Conservation (phyloP, 2,329 filamentous ascomycete species). For the Cladophialophora chaetospira region DNA sequence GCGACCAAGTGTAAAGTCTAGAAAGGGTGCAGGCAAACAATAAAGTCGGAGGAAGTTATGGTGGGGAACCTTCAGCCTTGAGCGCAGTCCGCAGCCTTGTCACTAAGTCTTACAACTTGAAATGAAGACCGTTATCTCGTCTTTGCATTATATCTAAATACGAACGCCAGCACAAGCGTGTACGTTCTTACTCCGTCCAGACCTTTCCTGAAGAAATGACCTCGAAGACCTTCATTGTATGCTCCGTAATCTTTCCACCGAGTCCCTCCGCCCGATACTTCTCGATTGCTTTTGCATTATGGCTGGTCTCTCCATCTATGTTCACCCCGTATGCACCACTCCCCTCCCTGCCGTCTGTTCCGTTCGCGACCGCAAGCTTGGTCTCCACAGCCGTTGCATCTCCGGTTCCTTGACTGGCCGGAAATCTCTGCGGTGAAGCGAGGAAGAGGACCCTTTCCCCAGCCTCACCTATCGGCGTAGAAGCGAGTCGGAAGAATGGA, state of each 20-base stretch:
- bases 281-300: conserved; percentile 16
- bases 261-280: conserved; percentile 17
- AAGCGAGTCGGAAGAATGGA: background rate
- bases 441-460: background rate
- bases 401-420: background rate
- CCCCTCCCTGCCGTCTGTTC: conserved; percentile 13
- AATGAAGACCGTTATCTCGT: background rate
- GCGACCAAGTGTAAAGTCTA: background rate
- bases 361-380: background rate
- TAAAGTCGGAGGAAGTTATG: background rate
- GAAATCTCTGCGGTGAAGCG: background rate
- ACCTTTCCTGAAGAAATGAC: conserved; percentile 3
- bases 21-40: background rate
- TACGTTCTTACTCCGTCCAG: background rate
- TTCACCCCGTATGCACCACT: conserved; percentile 17
- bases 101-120: background rate
- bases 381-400: background rate
- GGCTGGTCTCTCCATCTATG: conserved; percentile 10
- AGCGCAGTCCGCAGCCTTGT: background rate
- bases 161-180: background rate
- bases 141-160: too few species aligned
- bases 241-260: conserved; percentile 20
- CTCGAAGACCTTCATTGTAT: conserved; percentile 26
- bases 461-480: background rate
- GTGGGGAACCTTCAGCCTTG: conserved; percentile 5